Percentiles rank a stretch among this genome's conserved stretches.
These are phyloP conservation scores for Trichoderma breve DNA, from an alignment of 2,329 filamentous ascomycete species.

Conservation along the genomic window DNA sequence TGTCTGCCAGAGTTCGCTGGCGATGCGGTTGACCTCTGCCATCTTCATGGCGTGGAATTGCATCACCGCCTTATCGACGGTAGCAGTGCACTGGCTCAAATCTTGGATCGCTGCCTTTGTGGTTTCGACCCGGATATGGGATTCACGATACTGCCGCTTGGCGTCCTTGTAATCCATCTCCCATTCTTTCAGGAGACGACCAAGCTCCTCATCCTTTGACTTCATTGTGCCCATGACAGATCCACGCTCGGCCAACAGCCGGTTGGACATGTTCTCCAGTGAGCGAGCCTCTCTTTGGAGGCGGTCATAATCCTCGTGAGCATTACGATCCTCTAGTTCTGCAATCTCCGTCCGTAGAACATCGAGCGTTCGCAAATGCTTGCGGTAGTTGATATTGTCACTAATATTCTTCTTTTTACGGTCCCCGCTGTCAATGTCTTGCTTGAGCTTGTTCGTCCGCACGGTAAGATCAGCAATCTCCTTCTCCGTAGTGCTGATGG, in stretches of 20 bases:
- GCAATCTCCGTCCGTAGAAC: conserved; percentile 66
- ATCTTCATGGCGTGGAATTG: conserved; percentile 95
- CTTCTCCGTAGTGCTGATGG: conserved; percentile 62
- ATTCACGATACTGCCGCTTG: conserved; percentile 74
- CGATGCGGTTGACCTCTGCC: conserved; percentile 95
- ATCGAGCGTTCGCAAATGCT: conserved; percentile 67
- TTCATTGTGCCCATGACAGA: conserved; percentile 75
- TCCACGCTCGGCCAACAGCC: conserved; percentile 69
- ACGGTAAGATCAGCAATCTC: conserved; percentile 66
- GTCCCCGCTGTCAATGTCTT: conserved; percentile 75
- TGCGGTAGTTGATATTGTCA: conserved; percentile 85
- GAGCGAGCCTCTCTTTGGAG: conserved; percentile 67
- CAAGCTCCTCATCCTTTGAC: conserved; percentile 79
- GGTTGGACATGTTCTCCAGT: conserved; percentile 66
- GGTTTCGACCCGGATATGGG: conserved; percentile 85
- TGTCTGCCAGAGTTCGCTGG: conserved; percentile 93
- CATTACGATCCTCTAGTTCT: conserved; percentile 74
- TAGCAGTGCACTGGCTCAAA: conserved; percentile 74
- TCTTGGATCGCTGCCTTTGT: conserved; percentile 93
- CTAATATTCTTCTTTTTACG: conserved; percentile 81
- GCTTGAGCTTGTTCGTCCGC: conserved; percentile 73
- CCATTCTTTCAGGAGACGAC: conserved; percentile 72
- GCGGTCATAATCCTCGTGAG: conserved; percentile 75
- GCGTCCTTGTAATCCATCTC: conserved; percentile 85
- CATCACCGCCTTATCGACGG: conserved; percentile 96